phyloP scores from a whole-genome alignment of 2,329 filamentous ascomycete genomes.

The Alternaria conjuncta region DNA sequence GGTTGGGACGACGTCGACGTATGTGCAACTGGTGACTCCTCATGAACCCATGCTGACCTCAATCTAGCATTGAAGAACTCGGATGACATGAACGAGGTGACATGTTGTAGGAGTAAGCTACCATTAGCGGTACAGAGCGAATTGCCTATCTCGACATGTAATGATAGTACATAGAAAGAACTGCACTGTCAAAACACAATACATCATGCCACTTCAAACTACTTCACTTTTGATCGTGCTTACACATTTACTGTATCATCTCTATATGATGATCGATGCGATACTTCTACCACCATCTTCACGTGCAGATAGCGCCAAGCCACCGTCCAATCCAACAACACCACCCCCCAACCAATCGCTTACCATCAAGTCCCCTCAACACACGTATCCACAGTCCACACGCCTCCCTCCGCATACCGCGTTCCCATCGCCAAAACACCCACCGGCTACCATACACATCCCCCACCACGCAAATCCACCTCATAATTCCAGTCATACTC shows the following conservation, averaged over 20 bases:
- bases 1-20: conserved; percentile 81
- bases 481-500: conserved; percentile 13
- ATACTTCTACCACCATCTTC: not conserved
- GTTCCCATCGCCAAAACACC: not conserved
- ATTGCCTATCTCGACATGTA: not conserved
- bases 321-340: not conserved
- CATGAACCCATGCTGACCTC: conserved; percentile 27
- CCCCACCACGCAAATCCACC: conserved; percentile 1
- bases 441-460: not conserved
- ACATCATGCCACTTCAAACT: not conserved
- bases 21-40: conserved; percentile 28
- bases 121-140: conserved; percentile 12
- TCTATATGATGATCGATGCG: not conserved
- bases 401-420: not conserved
- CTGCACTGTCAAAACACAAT: not conserved
- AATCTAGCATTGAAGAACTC: conserved; percentile 38
- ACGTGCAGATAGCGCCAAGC: not conserved
- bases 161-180: not conserved
- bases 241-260: not conserved
- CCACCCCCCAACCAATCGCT: not conserved
- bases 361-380: not conserved
- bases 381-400: not conserved
- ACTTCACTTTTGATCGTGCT: not conserved
- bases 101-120: conserved; percentile 14
- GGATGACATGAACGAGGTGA: conserved; percentile 9